A percentile compares a stretch with the other conserved stretches of the same genome.
Evolutionary conservation across 2,329 filamentous ascomycete genomes (phyloP).

Genomic region (Fusarium camptoceras): DNA sequence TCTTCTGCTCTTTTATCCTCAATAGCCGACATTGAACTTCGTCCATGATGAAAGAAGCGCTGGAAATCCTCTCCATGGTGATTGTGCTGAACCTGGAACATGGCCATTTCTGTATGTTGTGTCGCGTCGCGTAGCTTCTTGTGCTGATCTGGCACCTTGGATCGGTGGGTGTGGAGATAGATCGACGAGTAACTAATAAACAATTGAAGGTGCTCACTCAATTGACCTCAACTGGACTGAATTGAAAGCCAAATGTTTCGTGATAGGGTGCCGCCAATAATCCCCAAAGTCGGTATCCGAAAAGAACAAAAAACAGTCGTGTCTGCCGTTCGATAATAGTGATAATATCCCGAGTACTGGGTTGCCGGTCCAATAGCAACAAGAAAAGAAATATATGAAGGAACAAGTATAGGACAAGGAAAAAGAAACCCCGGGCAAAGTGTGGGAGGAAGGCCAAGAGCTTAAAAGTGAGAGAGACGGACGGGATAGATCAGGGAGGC

Average conservation of each 20-base stretch:
- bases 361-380: constrained; percentile 7
- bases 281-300: not conserved
- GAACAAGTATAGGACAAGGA: constrained; percentile 30
- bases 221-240: not conserved
- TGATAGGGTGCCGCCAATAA: not conserved
- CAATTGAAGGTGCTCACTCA: not conserved
- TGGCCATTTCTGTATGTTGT: constrained; percentile 18
- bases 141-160: not conserved
- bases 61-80: constrained; percentile 46
- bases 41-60: constrained; percentile 44
- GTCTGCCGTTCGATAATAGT: not conserved
- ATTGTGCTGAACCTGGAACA: constrained; percentile 46
- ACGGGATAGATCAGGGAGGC: constrained; percentile 24
- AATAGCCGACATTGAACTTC: constrained; percentile 46
- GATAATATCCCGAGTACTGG: constrained; percentile 18
- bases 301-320: not conserved
- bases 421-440: constrained; percentile 3
- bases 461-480: constrained; percentile 13
- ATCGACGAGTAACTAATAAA: constrained; percentile 11
- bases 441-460: not conserved
- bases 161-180: constrained; percentile 21
- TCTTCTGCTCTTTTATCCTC: constrained; percentile 46
- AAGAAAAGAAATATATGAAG: constrained; percentile 6
- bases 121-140: constrained; percentile 6
- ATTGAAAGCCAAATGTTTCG: not conserved